These are phyloP conservation scores for Colletotrichum higginsianum DNA, from an alignment of 2,329 filamentous ascomycete genomes.

Conservation along the genomic window DNA sequence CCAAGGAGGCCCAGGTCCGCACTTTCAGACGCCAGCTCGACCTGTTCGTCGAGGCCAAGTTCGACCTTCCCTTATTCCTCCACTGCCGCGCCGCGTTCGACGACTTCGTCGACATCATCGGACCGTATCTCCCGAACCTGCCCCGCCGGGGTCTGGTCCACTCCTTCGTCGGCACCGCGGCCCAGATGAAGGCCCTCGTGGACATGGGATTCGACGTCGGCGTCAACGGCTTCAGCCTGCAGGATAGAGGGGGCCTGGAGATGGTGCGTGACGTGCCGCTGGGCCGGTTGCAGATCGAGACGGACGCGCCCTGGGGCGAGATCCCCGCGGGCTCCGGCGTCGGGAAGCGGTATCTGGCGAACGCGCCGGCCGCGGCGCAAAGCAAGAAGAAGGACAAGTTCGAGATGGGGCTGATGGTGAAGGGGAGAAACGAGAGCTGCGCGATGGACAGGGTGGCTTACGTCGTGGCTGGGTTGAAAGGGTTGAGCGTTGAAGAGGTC, in stretches of 20 bases:
- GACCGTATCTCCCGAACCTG: slow-evolving; percentile 54
- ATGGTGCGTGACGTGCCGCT: slow-evolving; percentile 60
- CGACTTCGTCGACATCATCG: slow-evolving; percentile 59
- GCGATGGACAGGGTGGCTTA: slow-evolving; percentile 62
- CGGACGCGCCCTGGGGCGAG: slow-evolving; percentile 65
- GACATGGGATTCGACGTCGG: slow-evolving; percentile 59
- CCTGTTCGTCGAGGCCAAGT: slow-evolving; percentile 51
- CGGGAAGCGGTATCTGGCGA: slow-evolving; percentile 58
- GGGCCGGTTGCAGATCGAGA: slow-evolving; percentile 60
- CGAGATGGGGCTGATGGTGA: slow-evolving; percentile 61
- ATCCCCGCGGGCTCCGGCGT: slow-evolving; percentile 54
- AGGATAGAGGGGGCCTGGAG: slow-evolving; percentile 54
- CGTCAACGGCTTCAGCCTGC: slow-evolving; percentile 66
- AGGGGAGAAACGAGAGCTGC: slow-evolving; percentile 67
- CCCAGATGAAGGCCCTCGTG: slow-evolving; percentile 57
- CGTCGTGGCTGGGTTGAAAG: slow-evolving; percentile 64
- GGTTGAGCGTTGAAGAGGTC: slow-evolving; percentile 58
- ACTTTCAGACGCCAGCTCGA: slow-evolving; percentile 60
- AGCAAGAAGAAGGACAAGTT: slow-evolving; percentile 67
- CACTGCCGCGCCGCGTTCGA: slow-evolving; percentile 59
- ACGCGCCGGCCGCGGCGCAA: slow-evolving; percentile 54
- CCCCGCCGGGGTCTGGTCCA: slow-evolving; percentile 57
- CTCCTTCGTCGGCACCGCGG: slow-evolving; percentile 55
- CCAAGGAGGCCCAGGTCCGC: slow-evolving; percentile 57
- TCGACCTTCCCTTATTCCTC: slow-evolving; percentile 56